These are phyloP conservation scores for Verticillium nubilum DNA, from an alignment of 2,329 filamentous ascomycete species.

Conservation along the genomic window DNA sequence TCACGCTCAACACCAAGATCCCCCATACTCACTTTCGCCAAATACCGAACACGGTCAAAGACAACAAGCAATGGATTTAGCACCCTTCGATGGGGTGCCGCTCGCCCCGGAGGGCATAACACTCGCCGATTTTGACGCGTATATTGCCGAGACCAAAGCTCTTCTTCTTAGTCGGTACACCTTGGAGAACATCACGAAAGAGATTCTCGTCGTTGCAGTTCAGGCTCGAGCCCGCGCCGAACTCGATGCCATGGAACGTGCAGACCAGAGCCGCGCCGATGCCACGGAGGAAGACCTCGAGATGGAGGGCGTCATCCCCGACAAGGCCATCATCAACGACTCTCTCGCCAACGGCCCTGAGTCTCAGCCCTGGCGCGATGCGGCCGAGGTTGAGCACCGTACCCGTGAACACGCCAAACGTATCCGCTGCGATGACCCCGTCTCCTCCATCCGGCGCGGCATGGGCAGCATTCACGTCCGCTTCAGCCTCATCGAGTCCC, in stretches of 20 bases:
- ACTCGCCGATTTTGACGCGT: background rate
- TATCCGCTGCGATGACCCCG: background rate
- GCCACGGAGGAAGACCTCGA: constrained; percentile 1
- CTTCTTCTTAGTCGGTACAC: background rate
- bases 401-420: background rate
- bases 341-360: constrained; percentile 1
- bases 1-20: too few species aligned
- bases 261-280: background rate
- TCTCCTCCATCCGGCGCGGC: background rate
- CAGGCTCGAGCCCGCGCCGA: background rate
- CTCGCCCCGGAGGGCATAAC: background rate
- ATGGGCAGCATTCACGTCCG: constrained; percentile 7
- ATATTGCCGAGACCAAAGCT: background rate
- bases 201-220: constrained; percentile 1
- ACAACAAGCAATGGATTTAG: background rate
- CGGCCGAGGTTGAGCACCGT: background rate
- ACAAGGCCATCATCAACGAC: constrained; percentile 3
- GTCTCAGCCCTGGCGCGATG: background rate
- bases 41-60: too few species aligned
- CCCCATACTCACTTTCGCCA: too few species aligned
- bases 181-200: background rate
- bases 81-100: background rate
- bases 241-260: background rate
- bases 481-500: constrained; percentile 36
- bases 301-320: background rate